Evolutionary conservation across 164 flowering plant species (phyloP), one percentile per base, ranked within the genome.

Genomic region (Aristolochia fimbriata): DNA sequence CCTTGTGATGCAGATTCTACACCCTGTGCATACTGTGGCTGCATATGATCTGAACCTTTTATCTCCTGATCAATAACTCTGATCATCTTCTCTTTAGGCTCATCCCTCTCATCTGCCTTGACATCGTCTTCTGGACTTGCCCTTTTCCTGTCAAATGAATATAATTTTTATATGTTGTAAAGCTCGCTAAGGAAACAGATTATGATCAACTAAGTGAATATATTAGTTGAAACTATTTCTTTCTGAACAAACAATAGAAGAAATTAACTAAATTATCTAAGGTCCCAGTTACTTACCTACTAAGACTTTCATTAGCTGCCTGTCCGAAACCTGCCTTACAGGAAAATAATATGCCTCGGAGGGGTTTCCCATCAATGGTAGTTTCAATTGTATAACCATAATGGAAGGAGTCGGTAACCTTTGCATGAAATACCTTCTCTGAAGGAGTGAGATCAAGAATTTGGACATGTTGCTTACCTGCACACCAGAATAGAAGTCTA

Each of bases 291-390:
- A 12, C 78, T 72, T 57, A 86, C 97, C 88, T 74, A 62, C 72
- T 80, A n/a, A 73, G 64, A 58, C 65, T 60, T 51, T 67, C 69
- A 67, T 55, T 51, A 57, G 65, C 61, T 49, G 68, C 51, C 47
- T 60, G 59, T 50, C 49, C 55, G 62, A 70, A 63, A 68, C 56
- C 65, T 63, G 83, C 72, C 55, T 72, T 78, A 77, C 72, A 83
- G 53, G 92, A 78, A 69, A 94, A 83, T 47, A 94, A 58, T 51
- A 94, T 69, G 59, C 99, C 99, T 61, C 89, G 96, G n/a, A 94
- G 85, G 65, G 78, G 82, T 73, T 83, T 86, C 62, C 99, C 99
- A 69, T 85, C 90, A 63, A 94, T 83, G 31, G 69, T 60, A 55
- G 99, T 88, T 78, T 94, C 97, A 70, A 94, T 83, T 13, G 88